phyloP scores from a whole-genome alignment of 2,329 filamentous ascomycete species.

The Diaporthe australafricana region DNA sequence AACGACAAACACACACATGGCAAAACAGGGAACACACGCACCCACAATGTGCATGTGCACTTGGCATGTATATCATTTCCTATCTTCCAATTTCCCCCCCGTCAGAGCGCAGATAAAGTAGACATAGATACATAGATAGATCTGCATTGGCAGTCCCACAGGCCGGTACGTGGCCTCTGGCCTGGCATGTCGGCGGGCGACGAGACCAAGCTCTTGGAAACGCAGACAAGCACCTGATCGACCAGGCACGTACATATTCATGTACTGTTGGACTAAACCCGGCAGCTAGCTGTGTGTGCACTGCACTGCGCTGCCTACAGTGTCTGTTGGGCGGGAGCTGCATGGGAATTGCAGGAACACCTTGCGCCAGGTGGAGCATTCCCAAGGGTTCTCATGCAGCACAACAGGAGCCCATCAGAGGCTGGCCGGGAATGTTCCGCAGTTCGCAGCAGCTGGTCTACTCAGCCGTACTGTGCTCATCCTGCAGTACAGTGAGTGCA shows the following conservation, averaged over 20 bases:
- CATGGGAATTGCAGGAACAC: slow-evolving; percentile 4
- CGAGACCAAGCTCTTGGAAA: background rate
- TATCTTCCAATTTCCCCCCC: background rate
- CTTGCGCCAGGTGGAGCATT: slow-evolving; percentile 2
- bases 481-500: background rate
- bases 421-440: slow-evolving; percentile 24
- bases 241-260: background rate
- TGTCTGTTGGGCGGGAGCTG: background rate
- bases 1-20: slow-evolving; percentile 1
- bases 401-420: slow-evolving; percentile 13
- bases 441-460: background rate
- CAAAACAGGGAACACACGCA: background rate
- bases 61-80: background rate
- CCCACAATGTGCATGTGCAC: background rate
- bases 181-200: background rate
- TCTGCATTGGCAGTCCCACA: background rate
- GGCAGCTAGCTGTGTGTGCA: background rate
- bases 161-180: background rate
- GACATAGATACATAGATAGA: background rate
- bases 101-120: slow-evolving; percentile 12
- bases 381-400: slow-evolving; percentile 19
- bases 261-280: too few species aligned
- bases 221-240: background rate
- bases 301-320: too few species aligned
- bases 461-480: background rate